These are phyloP conservation scores for Ustilago bromivora DNA, from an alignment of 1,284 basidiomycete species.

Conservation along the genomic window DNA sequence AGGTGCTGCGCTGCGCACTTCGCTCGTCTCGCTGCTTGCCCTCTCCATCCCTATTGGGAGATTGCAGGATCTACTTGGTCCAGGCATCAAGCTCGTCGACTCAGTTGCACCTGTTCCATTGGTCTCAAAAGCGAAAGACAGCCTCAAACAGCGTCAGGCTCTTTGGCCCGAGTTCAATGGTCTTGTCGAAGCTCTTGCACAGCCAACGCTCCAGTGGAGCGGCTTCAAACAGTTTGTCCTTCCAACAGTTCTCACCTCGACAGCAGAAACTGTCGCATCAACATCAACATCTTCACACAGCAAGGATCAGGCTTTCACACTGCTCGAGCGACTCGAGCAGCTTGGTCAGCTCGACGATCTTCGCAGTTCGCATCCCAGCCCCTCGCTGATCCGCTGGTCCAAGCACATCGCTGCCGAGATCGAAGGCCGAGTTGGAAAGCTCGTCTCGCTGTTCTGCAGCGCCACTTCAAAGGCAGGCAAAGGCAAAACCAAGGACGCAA, in stretches of 20 bases:
- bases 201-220: conserved; percentile 53
- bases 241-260: conserved; percentile 57
- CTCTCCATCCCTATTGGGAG: conserved; percentile 60
- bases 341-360: conserved; percentile 46
- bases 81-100: conserved; percentile 59
- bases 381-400: conserved; percentile 46
- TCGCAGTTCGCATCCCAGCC: conserved; percentile 33
- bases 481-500: conserved; percentile 13
- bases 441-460: conserved; percentile 33
- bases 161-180: conserved; percentile 58
- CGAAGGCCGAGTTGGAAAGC: conserved; percentile 24
- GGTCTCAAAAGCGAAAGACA: conserved; percentile 22
- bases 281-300: conserved; percentile 21
- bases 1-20: conserved; percentile 31
- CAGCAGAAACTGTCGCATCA: conserved; percentile 46
- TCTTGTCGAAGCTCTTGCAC: conserved; percentile 57
- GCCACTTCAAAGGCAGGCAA: neutral
- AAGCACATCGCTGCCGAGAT: conserved; percentile 46
- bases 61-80: conserved; percentile 65
- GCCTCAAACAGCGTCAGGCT: conserved; percentile 29
- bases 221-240: conserved; percentile 65
- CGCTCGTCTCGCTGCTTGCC: conserved; percentile 52
- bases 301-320: conserved; percentile 48
- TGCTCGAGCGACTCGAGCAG: conserved; percentile 58
- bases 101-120: conserved; percentile 37